These are phyloP conservation scores for Fistulifera solaris DNA, from an alignment of 108 stramenopile species.

Conservation along the genomic window DNA sequence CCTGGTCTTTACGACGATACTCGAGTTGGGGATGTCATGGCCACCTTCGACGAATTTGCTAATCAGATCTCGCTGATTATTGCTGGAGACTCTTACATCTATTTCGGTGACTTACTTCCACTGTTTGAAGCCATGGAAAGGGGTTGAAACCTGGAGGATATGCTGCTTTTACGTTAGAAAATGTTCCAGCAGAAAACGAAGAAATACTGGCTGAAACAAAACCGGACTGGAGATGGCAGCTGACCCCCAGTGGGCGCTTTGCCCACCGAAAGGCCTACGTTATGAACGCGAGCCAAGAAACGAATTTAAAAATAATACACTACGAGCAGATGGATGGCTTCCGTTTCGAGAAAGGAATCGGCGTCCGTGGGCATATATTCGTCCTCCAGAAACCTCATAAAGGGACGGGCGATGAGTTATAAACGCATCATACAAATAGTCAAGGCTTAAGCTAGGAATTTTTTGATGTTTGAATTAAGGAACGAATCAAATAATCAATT, in stretches of 20 bases:
- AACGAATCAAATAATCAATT: no score
- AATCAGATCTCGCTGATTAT: constrained; percentile 42
- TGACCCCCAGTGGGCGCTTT: constrained; percentile 56
- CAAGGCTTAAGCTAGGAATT: no score
- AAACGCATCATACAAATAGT: no score
- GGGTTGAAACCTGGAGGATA: constrained; percentile 39
- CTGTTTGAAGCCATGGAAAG: constrained; percentile 51
- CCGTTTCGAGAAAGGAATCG: constrained; percentile 45
- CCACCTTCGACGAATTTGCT: constrained; percentile 23
- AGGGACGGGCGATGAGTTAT: no score
- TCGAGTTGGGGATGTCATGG: constrained; percentile 45
- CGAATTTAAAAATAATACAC: constrained; percentile 31
- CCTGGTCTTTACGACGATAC: constrained; percentile 58
- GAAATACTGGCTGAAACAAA: constrained; percentile 29
- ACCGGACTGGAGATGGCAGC: constrained; percentile 76
- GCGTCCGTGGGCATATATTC: constrained; percentile 54
- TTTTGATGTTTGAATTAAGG: no score
- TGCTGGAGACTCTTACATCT: constrained; percentile 67
- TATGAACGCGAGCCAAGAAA: constrained; percentile 14
- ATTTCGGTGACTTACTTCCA: constrained; percentile 61
- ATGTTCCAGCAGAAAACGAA: constrained; percentile 42
- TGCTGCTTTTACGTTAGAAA: constrained; percentile 61
- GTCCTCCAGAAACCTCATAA: constrained; percentile 14
- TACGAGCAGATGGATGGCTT: constrained; percentile 57
- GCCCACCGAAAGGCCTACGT: constrained; percentile 59